A percentile compares a stretch with the other conserved stretches of the same genome.
phyloP scores from a whole-genome alignment of 106 monocot genomes.

The Dioscorea zingiberensis region DNA sequence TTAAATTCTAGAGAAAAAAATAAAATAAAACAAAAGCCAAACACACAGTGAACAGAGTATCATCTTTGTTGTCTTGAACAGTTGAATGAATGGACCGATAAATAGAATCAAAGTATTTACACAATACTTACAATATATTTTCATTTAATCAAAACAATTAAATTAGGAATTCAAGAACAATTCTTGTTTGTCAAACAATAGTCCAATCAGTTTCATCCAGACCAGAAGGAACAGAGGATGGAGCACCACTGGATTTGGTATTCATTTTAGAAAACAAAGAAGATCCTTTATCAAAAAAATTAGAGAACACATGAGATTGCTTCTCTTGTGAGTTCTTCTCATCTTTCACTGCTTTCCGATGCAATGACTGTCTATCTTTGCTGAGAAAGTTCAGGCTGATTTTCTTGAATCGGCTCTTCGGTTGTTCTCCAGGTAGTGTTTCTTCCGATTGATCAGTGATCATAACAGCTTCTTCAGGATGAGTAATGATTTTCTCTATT shows the following conservation, averaged over 20 bases:
- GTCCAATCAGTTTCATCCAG: too few species aligned
- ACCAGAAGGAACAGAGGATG: too few species aligned
- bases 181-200: too few species aligned
- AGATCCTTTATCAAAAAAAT: slow-evolving; percentile 55
- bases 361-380: slow-evolving; percentile 36
- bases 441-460: slow-evolving; percentile 37
- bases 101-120: too few species aligned
- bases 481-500: slow-evolving; percentile 44
- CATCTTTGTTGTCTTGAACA: too few species aligned
- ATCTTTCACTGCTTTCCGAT: slow-evolving; percentile 33
- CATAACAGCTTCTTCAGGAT: slow-evolving; percentile 61
- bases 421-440: slow-evolving; percentile 18
- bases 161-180: too few species aligned
- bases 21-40: too few species aligned
- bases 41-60: too few species aligned
- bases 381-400: slow-evolving; percentile 46
- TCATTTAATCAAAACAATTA: too few species aligned
- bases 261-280: slow-evolving; percentile 54
- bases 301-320: slow-evolving; percentile 31
- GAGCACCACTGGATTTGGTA: slow-evolving; percentile 15
- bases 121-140: too few species aligned
- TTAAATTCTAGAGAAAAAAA: too few species aligned
- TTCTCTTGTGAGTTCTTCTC: slow-evolving; percentile 56
- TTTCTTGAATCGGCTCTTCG: slow-evolving; percentile 50
- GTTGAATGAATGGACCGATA: too few species aligned